phyloP scores from a whole-genome alignment of 192 early-diverging fungal genomes.

The Rhizophagus clarus region DNA sequence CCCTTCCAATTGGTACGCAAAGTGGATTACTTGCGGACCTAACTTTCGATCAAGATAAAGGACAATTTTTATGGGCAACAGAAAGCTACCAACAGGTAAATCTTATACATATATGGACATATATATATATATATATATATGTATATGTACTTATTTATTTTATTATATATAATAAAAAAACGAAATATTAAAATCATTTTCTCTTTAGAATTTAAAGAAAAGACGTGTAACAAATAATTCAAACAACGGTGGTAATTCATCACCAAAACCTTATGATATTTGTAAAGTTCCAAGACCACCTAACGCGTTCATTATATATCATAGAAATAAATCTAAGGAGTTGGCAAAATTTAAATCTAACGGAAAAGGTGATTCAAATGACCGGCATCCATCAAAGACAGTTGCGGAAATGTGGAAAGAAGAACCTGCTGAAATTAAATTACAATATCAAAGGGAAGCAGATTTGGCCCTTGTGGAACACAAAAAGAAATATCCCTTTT shows the following conservation, averaged over 20 bases:
- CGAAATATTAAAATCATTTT: too few relatives aligned
- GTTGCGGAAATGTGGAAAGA: constrained; percentile 34
- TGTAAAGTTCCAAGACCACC: constrained; percentile 31
- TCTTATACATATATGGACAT: background rate
- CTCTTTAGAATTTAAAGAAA: constrained; percentile 23
- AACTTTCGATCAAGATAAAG: constrained; percentile 13
- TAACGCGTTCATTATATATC: constrained; percentile 33
- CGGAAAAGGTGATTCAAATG: background rate
- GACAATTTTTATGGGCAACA: constrained; percentile 27
- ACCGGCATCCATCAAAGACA: constrained; percentile 30
- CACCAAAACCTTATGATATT: constrained; percentile 23
- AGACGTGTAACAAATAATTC: background rate
- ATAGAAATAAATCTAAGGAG: constrained; percentile 30
- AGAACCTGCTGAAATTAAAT: constrained; percentile 26
- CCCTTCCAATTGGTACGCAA: background rate
- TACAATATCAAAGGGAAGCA: constrained; percentile 30
- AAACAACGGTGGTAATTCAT: background rate
- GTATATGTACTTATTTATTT: too few relatives aligned
- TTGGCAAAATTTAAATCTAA: constrained; percentile 18
- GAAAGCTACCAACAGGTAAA: constrained; percentile 25
- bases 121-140: background rate
- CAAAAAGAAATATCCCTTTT: constrained; percentile 30
- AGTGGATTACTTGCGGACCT: background rate
- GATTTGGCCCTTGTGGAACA: constrained; percentile 30
- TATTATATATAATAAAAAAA: too few relatives aligned